Conservation (phyloP, 371 early-diverging fungal species). For the Rhizopus delemar region DNA sequence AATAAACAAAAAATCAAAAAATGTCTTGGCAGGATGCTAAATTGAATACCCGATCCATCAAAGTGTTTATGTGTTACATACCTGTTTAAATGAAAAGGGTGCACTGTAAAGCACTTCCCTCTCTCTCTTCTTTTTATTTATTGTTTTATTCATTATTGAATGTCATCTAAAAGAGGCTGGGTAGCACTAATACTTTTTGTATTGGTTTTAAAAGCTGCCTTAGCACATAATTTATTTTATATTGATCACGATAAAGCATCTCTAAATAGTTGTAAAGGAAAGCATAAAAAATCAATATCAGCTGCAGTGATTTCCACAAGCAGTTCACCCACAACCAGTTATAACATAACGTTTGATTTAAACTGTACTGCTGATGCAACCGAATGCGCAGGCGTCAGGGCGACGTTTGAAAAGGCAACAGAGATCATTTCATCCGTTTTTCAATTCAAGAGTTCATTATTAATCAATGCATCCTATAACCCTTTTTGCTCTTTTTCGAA, state of each 20-base stretch:
- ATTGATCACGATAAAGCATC: conserved; percentile 1
- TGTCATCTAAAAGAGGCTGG: background rate
- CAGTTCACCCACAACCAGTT: background rate
- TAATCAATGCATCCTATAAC: conserved; percentile 57
- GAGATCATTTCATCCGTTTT: conserved; percentile 41
- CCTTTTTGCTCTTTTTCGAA: conserved; percentile 47
- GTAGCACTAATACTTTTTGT: conserved; percentile 2
- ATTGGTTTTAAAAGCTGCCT: background rate
- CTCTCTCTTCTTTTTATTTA: conserved; percentile 11
- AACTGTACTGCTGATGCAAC: conserved; percentile 4
- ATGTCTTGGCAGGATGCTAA: conserved; percentile 25
- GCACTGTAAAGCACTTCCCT: conserved; percentile 3
- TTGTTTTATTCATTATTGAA: conserved; percentile 1
- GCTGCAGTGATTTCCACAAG: conserved; percentile 10
- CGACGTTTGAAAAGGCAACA: conserved; percentile 21
- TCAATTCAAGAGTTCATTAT: conserved; percentile 42
- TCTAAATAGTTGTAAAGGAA: conserved; percentile 8
- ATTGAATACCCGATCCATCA: background rate
- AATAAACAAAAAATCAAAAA: conserved; percentile 9
- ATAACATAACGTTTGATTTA: conserved; percentile 19
- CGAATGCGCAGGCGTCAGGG: conserved; percentile 16
- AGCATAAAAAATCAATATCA: conserved; percentile 7
- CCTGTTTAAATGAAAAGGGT: background rate
- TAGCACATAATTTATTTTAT: conserved; percentile 10
- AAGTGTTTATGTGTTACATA: background rate